Evolutionary conservation across 2,329 filamentous ascomycete species (phyloP), one percentile per base, ranked within the genome.

Genomic region (Leptosphaerulina australis): DNA sequence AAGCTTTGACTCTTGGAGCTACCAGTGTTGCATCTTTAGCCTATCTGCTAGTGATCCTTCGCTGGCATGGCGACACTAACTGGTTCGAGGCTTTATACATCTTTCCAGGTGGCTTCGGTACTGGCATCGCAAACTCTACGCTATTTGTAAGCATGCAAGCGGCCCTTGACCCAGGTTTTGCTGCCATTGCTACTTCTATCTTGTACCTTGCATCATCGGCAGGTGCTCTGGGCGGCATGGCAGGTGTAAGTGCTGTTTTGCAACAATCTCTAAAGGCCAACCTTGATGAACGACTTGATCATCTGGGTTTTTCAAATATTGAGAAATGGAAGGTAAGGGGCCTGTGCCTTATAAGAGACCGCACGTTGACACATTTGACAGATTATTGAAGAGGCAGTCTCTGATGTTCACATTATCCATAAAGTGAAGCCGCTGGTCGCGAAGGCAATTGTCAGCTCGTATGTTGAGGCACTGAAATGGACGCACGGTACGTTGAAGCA

Each of bases 21-120:
- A 63, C 60, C 0, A 18, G 60, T 6, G 34, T 54, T n/a, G 53
- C 58, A 2, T 55, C 62, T 4, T 30, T 52, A n/a, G 55, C 58
- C 14, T 69, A 66, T 28, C 21, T 60, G 10, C 53, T 68, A 2
- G 21, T 69, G 10, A 61, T 68, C 10, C 24, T 68, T 3, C 60
- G 63, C 17, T 69, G 67, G 66, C 60, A 63, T 25, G 64, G 64
- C 1, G 41, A 64, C 30, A 68, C 66, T 3, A 63, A 62, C 22
- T 62, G 57, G 57, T 41, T 62, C 14, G 65, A 67, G 37, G 63
- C 60, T 2, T 29, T 67, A 0, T 67, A 67, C 37, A 67, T 68
- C 18, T 46, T 66, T 25, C 64, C 64, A 0, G 64, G 63, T 10
- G 66, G 65, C 2, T 65, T 69, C 36, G 66, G 57, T 2, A 60